Evolutionary conservation across 106 monocot genomes (phyloP).

Genomic region (Phalaenopsis aphrodite): DNA sequence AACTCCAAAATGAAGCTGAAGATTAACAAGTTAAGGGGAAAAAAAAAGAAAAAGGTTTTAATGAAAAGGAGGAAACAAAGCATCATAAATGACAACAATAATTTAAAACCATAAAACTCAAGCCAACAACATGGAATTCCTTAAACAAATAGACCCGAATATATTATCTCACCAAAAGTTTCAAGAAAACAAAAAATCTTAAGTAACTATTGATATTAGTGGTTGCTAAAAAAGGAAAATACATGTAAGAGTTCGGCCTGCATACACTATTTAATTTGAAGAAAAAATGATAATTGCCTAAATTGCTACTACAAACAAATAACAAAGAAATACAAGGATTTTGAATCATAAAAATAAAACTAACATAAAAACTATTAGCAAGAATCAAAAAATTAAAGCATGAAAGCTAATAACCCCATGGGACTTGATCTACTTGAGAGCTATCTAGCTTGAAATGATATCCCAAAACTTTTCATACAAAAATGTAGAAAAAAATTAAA

Average conservation of each 20-base stretch:
- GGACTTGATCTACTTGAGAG: not conserved
- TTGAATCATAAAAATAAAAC: not conserved
- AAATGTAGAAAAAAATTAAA: not conserved
- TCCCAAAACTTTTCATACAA: not conserved
- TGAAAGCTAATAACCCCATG: not conserved
- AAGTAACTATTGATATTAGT: not conserved
- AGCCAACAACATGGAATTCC: not conserved
- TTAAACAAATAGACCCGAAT: not conserved
- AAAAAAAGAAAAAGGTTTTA: not conserved
- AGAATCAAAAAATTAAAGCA: not conserved
- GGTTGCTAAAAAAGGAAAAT: not conserved
- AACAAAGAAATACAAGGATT: too few species aligned
- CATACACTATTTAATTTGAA: not conserved
- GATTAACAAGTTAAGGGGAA: not conserved
- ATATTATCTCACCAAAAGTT: not conserved
- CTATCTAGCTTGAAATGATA: not conserved
- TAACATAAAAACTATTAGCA: not conserved
- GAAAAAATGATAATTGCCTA: not conserved
- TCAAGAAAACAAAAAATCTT: not conserved
- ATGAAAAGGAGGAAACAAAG: not conserved
- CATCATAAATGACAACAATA: not conserved
- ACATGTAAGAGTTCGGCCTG: not conserved
- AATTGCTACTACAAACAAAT: not conserved
- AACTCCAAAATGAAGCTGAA: slow-evolving; percentile 90
- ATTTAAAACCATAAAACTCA: slow-evolving; percentile 1